phyloP scores from a whole-genome alignment of 306 rosid species.

The Quercus ilex region DNA sequence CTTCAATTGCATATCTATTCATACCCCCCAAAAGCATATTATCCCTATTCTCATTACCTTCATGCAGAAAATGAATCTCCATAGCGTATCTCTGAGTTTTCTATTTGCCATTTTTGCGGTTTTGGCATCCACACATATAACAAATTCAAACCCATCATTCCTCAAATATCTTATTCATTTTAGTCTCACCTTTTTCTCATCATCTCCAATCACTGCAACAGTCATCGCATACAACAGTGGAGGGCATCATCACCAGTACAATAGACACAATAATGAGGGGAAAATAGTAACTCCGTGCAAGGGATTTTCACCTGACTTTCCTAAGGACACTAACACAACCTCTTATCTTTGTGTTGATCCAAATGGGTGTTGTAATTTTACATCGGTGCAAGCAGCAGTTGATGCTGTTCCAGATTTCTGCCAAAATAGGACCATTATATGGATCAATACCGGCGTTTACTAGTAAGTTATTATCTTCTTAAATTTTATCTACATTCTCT shows the following conservation, averaged over 20 bases:
- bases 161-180: conserved; percentile 24
- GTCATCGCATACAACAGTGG: conserved; percentile 8
- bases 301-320: conserved; percentile 53
- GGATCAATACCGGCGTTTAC: conserved; percentile 81
- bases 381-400: conserved; percentile 76
- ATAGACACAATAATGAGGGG: conserved; percentile 19
- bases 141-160: conserved; percentile 29
- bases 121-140: conserved; percentile 40
- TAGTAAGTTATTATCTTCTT: conserved; percentile 40
- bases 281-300: conserved; percentile 41
- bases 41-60: conserved; percentile 2
- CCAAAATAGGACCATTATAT: conserved; percentile 49
- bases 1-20: conserved; percentile 61
- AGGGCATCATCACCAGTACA: conserved; percentile 32
- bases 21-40: conserved; percentile 2
- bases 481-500: too few relatives aligned
- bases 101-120: conserved; percentile 45
- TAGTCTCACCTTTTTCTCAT: conserved; percentile 17
- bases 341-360: conserved; percentile 68
- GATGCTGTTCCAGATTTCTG: conserved; percentile 62
- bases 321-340: conserved; percentile 50
- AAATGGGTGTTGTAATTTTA: conserved; percentile 87
- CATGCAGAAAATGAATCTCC: conserved; percentile 38
- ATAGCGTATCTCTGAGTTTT: conserved; percentile 27
- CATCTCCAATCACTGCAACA: conserved; percentile 3